These are phyloP conservation scores for Bretschneidera sinensis DNA, from an alignment of 345 rosid species.

Conservation along the genomic window DNA sequence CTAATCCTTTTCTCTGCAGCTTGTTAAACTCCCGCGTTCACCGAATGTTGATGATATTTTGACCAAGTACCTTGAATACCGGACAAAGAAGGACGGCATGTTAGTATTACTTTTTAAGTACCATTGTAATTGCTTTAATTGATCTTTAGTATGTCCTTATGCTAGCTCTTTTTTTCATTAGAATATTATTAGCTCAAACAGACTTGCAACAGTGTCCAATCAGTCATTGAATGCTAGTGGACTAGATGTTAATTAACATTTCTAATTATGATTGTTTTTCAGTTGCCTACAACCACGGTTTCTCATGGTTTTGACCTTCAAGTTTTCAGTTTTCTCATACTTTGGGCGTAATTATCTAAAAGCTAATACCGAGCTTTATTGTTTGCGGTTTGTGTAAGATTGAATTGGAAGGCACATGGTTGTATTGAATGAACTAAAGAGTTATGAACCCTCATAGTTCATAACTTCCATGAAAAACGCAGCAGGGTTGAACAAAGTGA, in stretches of 20 bases:
- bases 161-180: neutral
- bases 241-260: neutral
- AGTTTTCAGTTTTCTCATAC: neutral
- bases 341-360: too few species aligned
- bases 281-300: neutral
- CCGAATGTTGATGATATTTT: constrained; percentile 87
- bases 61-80: constrained; percentile 74
- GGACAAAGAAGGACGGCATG: constrained; percentile 87
- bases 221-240: neutral
- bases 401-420: neutral
- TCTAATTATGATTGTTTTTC: too few species aligned
- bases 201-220: neutral
- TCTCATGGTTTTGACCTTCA: neutral
- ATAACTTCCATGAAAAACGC: neutral
- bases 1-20: constrained; percentile 41
- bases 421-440: neutral
- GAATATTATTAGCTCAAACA: neutral
- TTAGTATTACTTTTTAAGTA: constrained; percentile 32
- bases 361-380: neutral
- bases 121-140: too few species aligned
- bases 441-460: too few species aligned
- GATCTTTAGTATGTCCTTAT: neutral
- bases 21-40: constrained; percentile 88
- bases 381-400: neutral
- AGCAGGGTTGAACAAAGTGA: too few species aligned